A percentile compares a stretch with the other conserved stretches of the same genome.
These are phyloP conservation scores for Darksidea phi DNA, from an alignment of 495 filamentous ascomycete genomes.

Conservation along the genomic window DNA sequence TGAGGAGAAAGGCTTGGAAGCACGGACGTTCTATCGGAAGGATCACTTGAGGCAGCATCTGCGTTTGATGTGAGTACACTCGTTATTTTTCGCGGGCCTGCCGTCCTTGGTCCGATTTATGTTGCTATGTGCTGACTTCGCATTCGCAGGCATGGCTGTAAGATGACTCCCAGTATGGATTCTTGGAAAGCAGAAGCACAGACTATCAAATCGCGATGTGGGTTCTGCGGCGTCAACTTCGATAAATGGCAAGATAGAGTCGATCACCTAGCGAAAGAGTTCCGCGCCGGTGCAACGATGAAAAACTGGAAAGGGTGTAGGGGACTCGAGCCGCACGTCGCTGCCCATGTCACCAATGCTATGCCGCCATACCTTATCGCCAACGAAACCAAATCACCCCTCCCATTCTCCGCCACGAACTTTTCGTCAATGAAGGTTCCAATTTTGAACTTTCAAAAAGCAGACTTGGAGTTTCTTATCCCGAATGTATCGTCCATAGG, in stretches of 20 bases:
- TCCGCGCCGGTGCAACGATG: constrained; percentile 45
- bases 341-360: constrained; percentile 43
- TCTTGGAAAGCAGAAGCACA: constrained; percentile 57
- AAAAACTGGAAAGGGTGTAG: constrained; percentile 46
- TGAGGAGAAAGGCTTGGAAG: constrained; percentile 59
- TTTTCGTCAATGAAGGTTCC: constrained; percentile 29
- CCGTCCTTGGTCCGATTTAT: neutral
- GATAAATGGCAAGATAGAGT: constrained; percentile 43
- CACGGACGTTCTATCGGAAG: constrained; percentile 78
- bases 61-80: constrained; percentile 56
- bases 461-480: constrained; percentile 26
- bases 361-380: constrained; percentile 49
- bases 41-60: constrained; percentile 82
- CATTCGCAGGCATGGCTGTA: constrained; percentile 58
- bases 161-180: constrained; percentile 63
- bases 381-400: constrained; percentile 38
- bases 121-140: neutral
- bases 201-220: constrained; percentile 43
- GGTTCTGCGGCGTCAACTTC: constrained; percentile 45
- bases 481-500: constrained; percentile 1
- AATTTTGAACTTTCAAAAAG: neutral
- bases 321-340: constrained; percentile 42
- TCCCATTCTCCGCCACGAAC: constrained; percentile 45
- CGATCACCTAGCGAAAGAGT: constrained; percentile 46
- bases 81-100: neutral